Percentiles rank a stretch among this genome's conserved stretches.
These are phyloP conservation scores for Gaeumannomyces sp. DNA, from an alignment of 2,329 filamentous ascomycete species.

Conservation along the genomic window DNA sequence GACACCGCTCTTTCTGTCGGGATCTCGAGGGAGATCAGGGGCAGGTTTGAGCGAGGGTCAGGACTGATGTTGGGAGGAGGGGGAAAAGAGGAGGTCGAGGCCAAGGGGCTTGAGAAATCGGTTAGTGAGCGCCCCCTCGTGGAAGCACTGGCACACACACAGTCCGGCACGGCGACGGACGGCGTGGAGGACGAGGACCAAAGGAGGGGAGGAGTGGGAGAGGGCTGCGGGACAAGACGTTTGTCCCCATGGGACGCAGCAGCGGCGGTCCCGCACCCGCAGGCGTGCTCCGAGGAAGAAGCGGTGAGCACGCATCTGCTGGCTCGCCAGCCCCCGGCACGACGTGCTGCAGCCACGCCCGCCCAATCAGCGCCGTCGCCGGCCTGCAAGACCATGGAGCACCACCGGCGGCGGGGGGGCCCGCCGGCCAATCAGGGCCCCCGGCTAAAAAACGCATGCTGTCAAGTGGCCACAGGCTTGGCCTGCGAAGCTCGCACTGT, in stretches of 20 bases:
- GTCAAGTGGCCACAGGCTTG: conserved; percentile 5
- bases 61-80: conserved; percentile 11
- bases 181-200: conserved; percentile 1
- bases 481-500: not conserved
- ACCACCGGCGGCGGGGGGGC: conserved; percentile 13
- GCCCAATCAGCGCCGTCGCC: conserved; percentile 21
- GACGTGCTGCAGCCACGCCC: conserved; percentile 11
- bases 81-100: conserved; percentile 5
- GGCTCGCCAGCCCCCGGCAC: conserved; percentile 22
- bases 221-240: not conserved
- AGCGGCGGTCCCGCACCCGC: conserved; percentile 2
- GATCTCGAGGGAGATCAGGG: conserved; percentile 20
- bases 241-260: conserved; percentile 4
- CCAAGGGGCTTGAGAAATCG: not conserved
- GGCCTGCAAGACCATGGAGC: conserved; percentile 18
- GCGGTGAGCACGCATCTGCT: conserved; percentile 24
- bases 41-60: conserved; percentile 16
- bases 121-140: conserved; percentile 5
- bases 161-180: not conserved
- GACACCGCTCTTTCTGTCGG: conserved; percentile 40
- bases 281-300: conserved; percentile 18
- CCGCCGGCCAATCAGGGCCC: conserved; percentile 9
- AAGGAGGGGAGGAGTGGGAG: conserved; percentile 1
- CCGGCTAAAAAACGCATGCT: not conserved
- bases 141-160: conserved; percentile 2